Evolutionary conservation across 495 filamentous ascomycete genomes (phyloP).

Genomic region (Hyaloscypha bicolor): DNA sequence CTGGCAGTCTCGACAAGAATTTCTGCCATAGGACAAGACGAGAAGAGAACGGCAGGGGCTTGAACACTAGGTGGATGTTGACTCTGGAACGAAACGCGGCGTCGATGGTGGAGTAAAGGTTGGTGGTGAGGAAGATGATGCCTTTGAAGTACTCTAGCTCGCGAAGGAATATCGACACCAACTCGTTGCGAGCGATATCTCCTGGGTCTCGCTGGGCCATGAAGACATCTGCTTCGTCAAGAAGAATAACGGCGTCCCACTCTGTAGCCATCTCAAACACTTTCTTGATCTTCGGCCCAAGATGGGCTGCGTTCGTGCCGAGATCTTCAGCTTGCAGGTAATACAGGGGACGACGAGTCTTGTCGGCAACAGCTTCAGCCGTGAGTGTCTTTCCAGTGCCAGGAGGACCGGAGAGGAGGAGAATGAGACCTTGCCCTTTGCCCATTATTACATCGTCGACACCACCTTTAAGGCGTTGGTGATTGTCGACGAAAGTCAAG

Average conservation of each 20-base stretch:
- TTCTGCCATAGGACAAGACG: constrained; percentile 34
- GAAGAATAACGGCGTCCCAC: constrained; percentile 55
- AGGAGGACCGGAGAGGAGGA: constrained; percentile 35
- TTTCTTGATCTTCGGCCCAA: constrained; percentile 51
- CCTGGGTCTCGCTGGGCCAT: constrained; percentile 46
- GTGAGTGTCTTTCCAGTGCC: constrained; percentile 36
- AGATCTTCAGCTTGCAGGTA: constrained; percentile 57
- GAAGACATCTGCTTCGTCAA: constrained; percentile 57
- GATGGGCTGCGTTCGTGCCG: constrained; percentile 44
- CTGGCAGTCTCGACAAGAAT: constrained; percentile 30
- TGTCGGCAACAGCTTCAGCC: constrained; percentile 47
- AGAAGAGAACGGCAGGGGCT: constrained; percentile 17
- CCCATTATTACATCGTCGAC: constrained; percentile 34
- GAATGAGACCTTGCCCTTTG: constrained; percentile 36
- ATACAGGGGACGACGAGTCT: constrained; percentile 51
- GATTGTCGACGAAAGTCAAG: constrained; percentile 44
- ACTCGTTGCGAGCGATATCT: constrained; percentile 53
- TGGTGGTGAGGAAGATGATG: constrained; percentile 55
- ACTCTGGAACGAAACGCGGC: constrained; percentile 35
- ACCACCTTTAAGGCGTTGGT: constrained; percentile 19
- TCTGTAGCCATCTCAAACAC: constrained; percentile 53
- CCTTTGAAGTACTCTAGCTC: constrained; percentile 59
- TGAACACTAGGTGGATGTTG: constrained; percentile 32
- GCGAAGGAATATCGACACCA: constrained; percentile 54
- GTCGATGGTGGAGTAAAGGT: constrained; percentile 36